phyloP scores from a whole-genome alignment of 805 yeast species.

The Ascoidea rubescens region DNA sequence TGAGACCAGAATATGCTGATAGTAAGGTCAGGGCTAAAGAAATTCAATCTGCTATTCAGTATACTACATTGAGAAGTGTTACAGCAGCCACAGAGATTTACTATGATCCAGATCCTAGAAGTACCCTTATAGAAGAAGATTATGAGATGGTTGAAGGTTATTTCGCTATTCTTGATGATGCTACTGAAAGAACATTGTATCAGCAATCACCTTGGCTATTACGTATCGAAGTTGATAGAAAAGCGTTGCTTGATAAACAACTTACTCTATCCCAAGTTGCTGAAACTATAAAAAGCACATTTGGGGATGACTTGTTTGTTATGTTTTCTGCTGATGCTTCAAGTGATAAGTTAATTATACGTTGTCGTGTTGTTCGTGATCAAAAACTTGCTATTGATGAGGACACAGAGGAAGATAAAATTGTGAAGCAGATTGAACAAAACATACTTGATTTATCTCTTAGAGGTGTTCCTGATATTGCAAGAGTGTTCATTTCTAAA shows the following conservation, averaged over 20 bases:
- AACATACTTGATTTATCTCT: slow-evolving; percentile 93
- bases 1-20: slow-evolving; percentile 63
- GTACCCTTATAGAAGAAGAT: slow-evolving; percentile 95
- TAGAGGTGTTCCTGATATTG: slow-evolving; percentile 91
- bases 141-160: slow-evolving; percentile 93
- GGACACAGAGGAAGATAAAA: slow-evolving; percentile 94
- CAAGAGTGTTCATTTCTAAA: slow-evolving; percentile 58
- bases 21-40: slow-evolving; percentile 92
- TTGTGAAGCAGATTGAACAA: slow-evolving; percentile 86
- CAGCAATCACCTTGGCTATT: slow-evolving; percentile 97
- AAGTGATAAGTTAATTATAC: slow-evolving; percentile 89
- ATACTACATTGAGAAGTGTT: slow-evolving; percentile 86
- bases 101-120: slow-evolving; percentile 96
- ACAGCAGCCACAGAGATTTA: slow-evolving; percentile 95
- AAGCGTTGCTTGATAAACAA: slow-evolving; percentile 96
- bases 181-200: slow-evolving; percentile 84
- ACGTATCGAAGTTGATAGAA: slow-evolving; percentile 94
- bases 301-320: slow-evolving; percentile 89
- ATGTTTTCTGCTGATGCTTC: slow-evolving; percentile 96
- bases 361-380: slow-evolving; percentile 97
- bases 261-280: slow-evolving; percentile 98
- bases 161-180: slow-evolving; percentile 95
- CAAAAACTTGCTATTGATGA: slow-evolving; percentile 77
- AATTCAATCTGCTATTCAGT: slow-evolving; percentile 94
- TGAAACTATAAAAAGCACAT: slow-evolving; percentile 81